Evolutionary conservation across 306 rosid species (phyloP).

Genomic region (Hylodesmum podocarpum): DNA sequence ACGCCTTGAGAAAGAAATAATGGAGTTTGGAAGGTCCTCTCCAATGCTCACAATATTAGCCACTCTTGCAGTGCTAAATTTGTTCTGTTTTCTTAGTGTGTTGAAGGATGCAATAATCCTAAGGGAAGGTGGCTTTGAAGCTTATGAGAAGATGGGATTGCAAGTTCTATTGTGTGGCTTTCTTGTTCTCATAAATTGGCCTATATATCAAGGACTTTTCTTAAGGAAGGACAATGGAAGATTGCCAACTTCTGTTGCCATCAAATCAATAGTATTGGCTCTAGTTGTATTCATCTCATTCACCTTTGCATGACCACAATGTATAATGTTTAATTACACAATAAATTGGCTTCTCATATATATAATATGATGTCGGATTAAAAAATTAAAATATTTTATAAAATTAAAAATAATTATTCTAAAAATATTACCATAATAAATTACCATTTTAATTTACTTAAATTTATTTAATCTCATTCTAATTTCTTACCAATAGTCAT

Average conservation of each 20-base stretch:
- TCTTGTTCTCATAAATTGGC: constrained; percentile 63
- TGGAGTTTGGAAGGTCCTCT: constrained; percentile 86
- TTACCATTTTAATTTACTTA: too few species aligned
- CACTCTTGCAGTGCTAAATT: constrained; percentile 61
- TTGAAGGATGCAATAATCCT: constrained; percentile 23
- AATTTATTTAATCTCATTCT: too few species aligned
- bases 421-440: too few species aligned
- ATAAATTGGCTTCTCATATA: background rate
- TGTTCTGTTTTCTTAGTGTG: constrained; percentile 55
- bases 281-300: background rate
- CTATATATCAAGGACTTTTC: constrained; percentile 70
- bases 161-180: constrained; percentile 60
- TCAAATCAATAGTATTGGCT: constrained; percentile 47
- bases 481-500: too few species aligned
- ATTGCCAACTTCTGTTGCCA: constrained; percentile 52
- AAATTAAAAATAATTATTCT: too few species aligned
- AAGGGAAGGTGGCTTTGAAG: constrained; percentile 26
- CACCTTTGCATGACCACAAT: constrained; percentile 6
- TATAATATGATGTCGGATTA: too few species aligned
- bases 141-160: constrained; percentile 44
- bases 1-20: constrained; percentile 61
- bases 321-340: background rate
- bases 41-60: constrained; percentile 62
- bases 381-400: too few species aligned
- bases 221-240: constrained; percentile 71